phyloP scores from a whole-genome alignment of 2,329 filamentous ascomycete species.

The Sclerotinia glacialis region DNA sequence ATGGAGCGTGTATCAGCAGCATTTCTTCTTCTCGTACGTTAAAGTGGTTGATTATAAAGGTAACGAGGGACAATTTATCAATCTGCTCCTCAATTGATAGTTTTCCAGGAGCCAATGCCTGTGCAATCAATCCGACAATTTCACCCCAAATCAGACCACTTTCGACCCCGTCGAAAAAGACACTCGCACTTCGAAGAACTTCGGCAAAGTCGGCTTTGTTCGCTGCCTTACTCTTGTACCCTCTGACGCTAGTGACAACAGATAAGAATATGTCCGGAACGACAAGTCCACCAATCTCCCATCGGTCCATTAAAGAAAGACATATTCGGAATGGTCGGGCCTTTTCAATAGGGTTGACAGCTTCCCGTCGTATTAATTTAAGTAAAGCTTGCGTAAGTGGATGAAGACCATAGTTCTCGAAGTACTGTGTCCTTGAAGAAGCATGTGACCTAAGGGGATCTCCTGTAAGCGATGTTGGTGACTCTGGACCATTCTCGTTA shows the following conservation, averaged over 20 bases:
- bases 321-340: slow-evolving; percentile 88
- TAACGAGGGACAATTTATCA: slow-evolving; percentile 68
- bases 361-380: slow-evolving; percentile 64
- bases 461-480: slow-evolving; percentile 39
- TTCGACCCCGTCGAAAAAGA: slow-evolving; percentile 97
- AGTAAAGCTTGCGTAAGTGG: slow-evolving; percentile 72
- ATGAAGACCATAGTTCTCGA: slow-evolving; percentile 73
- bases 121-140: slow-evolving; percentile 64
- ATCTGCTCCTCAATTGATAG: slow-evolving; percentile 46
- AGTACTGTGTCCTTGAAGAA: slow-evolving; percentile 69
- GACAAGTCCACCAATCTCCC: slow-evolving; percentile 91
- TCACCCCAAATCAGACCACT: slow-evolving; percentile 90
- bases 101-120: slow-evolving; percentile 52
- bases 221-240: slow-evolving; percentile 64
- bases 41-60: slow-evolving; percentile 83
- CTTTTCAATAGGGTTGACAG: slow-evolving; percentile 59
- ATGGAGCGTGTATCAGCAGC: slow-evolving; percentile 78
- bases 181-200: slow-evolving; percentile 85
- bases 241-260: slow-evolving; percentile 74
- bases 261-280: slow-evolving; percentile 87
- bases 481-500: slow-evolving; percentile 48
- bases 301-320: slow-evolving; percentile 94
- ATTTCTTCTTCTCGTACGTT: slow-evolving; percentile 96
- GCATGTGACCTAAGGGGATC: slow-evolving; percentile 37
- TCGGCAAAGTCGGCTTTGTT: slow-evolving; percentile 75